Evolutionary conservation across 306 rosid genomes (phyloP).

Genomic region (Prunus kanzakura): DNA sequence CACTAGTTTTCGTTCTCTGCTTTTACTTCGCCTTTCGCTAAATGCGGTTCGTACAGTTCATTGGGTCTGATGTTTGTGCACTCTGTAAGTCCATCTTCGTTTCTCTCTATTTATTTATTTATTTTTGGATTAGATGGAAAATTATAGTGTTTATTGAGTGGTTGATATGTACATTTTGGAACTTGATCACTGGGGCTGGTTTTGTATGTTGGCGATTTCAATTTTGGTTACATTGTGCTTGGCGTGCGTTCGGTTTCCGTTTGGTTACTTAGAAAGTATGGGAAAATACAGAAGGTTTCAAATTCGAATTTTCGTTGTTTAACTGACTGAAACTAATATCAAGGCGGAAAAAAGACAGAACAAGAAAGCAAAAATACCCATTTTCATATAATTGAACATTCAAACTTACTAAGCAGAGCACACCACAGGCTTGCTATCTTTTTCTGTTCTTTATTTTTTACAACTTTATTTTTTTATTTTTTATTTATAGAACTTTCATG

Average conservation of each 20-base stretch:
- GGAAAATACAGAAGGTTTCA: background rate
- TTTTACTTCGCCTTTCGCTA: background rate
- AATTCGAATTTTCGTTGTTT: background rate
- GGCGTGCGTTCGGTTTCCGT: background rate
- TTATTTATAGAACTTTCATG: background rate
- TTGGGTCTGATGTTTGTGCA: background rate
- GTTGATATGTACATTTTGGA: background rate
- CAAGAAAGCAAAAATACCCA: background rate
- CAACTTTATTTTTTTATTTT: background rate
- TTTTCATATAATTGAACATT: background rate
- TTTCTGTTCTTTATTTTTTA: background rate
- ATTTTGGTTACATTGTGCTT: background rate
- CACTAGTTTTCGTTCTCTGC: background rate
- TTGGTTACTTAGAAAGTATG: background rate
- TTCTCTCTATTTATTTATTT: background rate
- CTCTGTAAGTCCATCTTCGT: background rate
- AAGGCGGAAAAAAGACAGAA: background rate
- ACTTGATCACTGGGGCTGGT: background rate
- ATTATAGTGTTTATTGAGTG: background rate
- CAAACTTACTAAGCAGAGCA: background rate
- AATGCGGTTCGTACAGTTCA: background rate
- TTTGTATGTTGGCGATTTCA: background rate
- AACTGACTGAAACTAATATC: background rate
- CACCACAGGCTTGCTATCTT: background rate
- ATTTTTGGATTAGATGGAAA: background rate